Conservation (phyloP, 768 basidiomycete genomes). For the Lentinula detonsa region DNA sequence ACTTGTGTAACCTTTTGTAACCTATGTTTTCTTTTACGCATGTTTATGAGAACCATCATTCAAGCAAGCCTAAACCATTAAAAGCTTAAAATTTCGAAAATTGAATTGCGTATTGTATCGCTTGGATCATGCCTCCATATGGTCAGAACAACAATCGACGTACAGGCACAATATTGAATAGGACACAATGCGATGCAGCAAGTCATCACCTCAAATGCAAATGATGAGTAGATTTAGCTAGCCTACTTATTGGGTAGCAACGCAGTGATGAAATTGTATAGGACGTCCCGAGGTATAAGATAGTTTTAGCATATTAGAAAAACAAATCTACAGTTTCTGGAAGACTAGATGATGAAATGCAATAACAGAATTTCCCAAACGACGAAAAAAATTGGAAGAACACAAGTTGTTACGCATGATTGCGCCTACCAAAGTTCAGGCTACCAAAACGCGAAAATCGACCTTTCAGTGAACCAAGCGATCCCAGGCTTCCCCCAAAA, state of each 20-base stretch:
- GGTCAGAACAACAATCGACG: neutral
- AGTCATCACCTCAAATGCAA: too few relatives aligned
- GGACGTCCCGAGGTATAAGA: neutral
- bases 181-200: neutral
- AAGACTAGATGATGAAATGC: neutral
- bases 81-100: neutral
- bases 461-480: slow-evolving; percentile 57
- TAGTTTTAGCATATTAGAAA: neutral
- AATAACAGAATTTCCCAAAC: slow-evolving; percentile 9
- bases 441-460: slow-evolving; percentile 76
- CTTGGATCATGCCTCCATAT: neutral
- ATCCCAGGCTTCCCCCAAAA: slow-evolving; percentile 52
- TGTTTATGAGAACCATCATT: neutral
- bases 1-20: neutral
- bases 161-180: neutral
- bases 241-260: too few relatives aligned
- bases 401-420: neutral
- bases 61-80: neutral
- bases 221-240: too few relatives aligned
- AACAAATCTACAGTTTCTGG: neutral
- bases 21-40: neutral
- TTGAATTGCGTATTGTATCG: neutral
- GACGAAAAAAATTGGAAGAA: neutral
- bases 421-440: slow-evolving; percentile 57
- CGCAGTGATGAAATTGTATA: too few relatives aligned